Base-by-base conservation (phyloP, 495 filamentous ascomycete species). In the Talaromyces nanjingensis region DNA sequence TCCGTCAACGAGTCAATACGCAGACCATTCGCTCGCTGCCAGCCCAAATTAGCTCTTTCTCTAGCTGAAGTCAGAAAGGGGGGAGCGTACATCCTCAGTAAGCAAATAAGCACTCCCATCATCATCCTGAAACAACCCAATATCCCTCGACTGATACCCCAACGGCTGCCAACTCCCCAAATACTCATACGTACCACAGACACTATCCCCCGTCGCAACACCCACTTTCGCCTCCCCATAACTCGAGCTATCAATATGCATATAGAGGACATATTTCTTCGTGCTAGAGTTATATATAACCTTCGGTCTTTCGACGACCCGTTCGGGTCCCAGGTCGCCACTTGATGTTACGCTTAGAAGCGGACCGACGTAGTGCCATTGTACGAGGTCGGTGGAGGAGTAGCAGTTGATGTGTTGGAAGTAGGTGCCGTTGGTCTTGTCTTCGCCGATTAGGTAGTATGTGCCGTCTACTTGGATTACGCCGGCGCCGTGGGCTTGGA, bases 361-460 rank as follows among this genome's bases (percentile, higher is more conserved):
- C 3, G 81, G 79, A 37, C 79, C 80, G 7, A 77, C 86, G 64
- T 80, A 83, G 1, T 69, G 82, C 87, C 87, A 89, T 64, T 87
- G 75, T 0, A 89, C 79, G 0, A 89, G 78, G 70, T 89, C 81
- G 24, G 62, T 68, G 67, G 71, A 66, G 1, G 76, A 79, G 47
- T 79, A 79, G 65, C 80, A 83, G 70, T 87, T 88, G 55, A 90
- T 75, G 65, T 81, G 83, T 64, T 84, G 77, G 70, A 89, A 89
- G 6, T 76, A 69, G 34, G 72, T 76, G 31, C 86, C 87, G 53
- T 77, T 67, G 4, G 79, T 75, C 71, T 90, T 88, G 74, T 90
- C 86, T 72, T 90, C 87, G 53, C 87, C 87, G 52, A 88, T 76
- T 62, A 83, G 73, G 74, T 88, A 88, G 76, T 84, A 90, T 0